A percentile compares a stretch with the other conserved stretches of the same genome.
Evolutionary conservation across 371 early-diverging fungal species (phyloP).

Genomic region (Mucor velutinosus): DNA sequence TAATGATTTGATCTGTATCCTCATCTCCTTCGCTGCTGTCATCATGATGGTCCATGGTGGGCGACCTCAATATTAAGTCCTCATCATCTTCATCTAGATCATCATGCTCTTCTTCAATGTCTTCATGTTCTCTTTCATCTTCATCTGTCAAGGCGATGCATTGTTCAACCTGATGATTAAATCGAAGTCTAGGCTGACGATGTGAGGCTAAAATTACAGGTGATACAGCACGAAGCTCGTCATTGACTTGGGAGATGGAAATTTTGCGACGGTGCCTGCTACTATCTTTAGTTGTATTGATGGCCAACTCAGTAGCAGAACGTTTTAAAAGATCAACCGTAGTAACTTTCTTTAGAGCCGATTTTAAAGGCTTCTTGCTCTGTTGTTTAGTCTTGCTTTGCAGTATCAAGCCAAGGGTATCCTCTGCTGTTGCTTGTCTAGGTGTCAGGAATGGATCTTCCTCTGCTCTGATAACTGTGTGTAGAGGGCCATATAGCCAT

Average conservation of each 20-base stretch:
- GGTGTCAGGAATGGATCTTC: constrained; percentile 33
- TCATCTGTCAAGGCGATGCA: constrained; percentile 47
- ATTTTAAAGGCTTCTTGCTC: constrained; percentile 28
- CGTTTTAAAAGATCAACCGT: constrained; percentile 42
- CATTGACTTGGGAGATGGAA: constrained; percentile 50
- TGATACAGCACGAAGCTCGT: constrained; percentile 46
- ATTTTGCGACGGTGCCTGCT: constrained; percentile 27
- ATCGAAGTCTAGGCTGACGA: constrained; percentile 63
- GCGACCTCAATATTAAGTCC: not conserved
- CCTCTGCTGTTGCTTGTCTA: constrained; percentile 33
- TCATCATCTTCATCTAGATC: not conserved
- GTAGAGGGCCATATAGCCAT: constrained; percentile 67
- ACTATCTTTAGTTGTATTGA: constrained; percentile 1
- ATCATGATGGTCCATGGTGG: not conserved
- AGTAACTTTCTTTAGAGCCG: constrained; percentile 43
- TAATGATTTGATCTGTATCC: constrained; percentile 13
- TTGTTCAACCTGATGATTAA: constrained; percentile 69
- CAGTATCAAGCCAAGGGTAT: constrained; percentile 34
- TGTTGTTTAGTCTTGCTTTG: not conserved
- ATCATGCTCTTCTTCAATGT: constrained; percentile 12
- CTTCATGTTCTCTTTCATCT: constrained; percentile 20
- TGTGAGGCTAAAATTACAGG: constrained; percentile 55
- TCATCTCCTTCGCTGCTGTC: constrained; percentile 4
- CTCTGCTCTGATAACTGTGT: constrained; percentile 43
- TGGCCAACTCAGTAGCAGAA: constrained; percentile 36